Percentiles rank a stretch among this genome's conserved stretches.
Evolutionary conservation across 306 rosid genomes (phyloP).

Genomic region (Quercus bicolor): DNA sequence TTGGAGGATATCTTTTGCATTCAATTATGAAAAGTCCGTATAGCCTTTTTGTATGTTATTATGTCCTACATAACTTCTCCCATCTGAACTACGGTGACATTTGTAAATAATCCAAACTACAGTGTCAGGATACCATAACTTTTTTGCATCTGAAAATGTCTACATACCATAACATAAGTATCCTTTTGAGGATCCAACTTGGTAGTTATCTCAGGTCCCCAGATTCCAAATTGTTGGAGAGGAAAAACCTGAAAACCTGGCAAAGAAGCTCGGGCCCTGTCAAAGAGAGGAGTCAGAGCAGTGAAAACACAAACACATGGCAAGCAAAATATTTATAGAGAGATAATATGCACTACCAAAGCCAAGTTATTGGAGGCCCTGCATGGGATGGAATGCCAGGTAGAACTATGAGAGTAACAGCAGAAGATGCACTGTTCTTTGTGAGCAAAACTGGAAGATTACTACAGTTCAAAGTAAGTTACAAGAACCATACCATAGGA

Average conservation of each 20-base stretch:
- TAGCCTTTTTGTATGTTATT: neutral
- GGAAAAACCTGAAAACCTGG: conserved; percentile 84
- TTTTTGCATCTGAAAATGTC: neutral
- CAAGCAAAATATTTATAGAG: conserved; percentile 2
- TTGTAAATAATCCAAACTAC: no score
- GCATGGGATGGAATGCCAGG: no score
- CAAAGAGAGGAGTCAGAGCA: conserved; percentile 18
- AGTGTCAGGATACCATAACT: neutral
- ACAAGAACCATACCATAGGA: neutral
- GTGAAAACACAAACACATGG: conserved; percentile 19
- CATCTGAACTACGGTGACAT: neutral
- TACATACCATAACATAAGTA: conserved; percentile 73
- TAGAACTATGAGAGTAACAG: conserved; percentile 35
- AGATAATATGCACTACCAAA: neutral
- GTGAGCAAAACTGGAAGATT: conserved; percentile 75
- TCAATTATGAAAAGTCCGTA: neutral
- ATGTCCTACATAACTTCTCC: neutral
- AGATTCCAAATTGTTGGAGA: conserved; percentile 80
- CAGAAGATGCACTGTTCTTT: conserved; percentile 80
- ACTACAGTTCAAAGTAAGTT: conserved; percentile 72
- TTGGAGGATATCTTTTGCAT: neutral
- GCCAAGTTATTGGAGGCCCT: neutral
- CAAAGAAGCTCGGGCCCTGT: conserved; percentile 83
- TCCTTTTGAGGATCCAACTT: conserved; percentile 75
- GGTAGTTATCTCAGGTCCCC: conserved; percentile 81